Evolutionary conservation across 208 protist genomes (phyloP).

Genomic region (Angomonas deanei): DNA sequence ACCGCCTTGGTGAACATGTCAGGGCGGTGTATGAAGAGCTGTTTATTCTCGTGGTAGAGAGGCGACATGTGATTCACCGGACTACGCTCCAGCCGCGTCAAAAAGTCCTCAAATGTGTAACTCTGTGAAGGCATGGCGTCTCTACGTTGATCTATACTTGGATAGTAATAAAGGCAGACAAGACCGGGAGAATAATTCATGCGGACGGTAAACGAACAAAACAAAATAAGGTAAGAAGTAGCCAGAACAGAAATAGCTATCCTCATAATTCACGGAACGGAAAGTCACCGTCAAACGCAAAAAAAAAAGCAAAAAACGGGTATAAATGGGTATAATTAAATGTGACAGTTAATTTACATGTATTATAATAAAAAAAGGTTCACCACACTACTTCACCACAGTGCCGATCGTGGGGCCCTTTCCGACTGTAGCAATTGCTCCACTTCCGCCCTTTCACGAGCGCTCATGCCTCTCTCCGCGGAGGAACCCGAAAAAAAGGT

Average conservation of each 20-base stretch:
- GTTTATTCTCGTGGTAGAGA: conserved; percentile 69
- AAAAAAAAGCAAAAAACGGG: neutral
- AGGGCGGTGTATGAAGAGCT: conserved; percentile 67
- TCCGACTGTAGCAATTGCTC: neutral
- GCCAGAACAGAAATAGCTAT: neutral
- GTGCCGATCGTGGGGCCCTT: neutral
- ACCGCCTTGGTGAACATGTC: conserved; percentile 72
- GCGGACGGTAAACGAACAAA: neutral
- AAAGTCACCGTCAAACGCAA: neutral
- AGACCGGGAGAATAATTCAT: conserved; percentile 8
- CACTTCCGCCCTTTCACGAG: neutral
- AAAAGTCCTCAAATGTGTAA: conserved; percentile 84
- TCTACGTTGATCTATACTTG: too few species aligned
- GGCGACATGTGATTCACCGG: conserved; percentile 60
- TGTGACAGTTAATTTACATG: neutral
- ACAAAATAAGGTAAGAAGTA: neutral
- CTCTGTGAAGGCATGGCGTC: neutral
- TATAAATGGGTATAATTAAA: neutral
- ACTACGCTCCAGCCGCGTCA: conserved; percentile 74
- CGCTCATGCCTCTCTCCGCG: neutral
- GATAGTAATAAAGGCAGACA: neutral
- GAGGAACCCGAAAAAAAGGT: neutral
- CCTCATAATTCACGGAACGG: neutral
- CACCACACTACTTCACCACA: neutral
- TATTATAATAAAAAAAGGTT: neutral